phyloP scores from a whole-genome alignment of 805 yeast genomes.

The Cyberlindnera euphorbiae region DNA sequence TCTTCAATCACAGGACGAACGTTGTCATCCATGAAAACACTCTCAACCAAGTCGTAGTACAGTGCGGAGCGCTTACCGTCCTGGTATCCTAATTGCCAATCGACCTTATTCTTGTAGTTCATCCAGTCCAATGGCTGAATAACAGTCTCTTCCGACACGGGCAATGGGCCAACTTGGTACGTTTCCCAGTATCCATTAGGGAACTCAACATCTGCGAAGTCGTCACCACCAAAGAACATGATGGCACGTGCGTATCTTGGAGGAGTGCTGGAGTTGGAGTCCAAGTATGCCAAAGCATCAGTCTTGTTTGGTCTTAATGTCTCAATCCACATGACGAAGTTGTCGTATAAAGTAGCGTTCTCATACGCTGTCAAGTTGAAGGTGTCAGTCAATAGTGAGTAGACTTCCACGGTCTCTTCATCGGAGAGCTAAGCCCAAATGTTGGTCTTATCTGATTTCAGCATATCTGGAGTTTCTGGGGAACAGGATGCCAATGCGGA shows the following conservation, averaged over 20 bases:
- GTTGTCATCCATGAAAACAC: constrained; percentile 9
- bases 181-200: constrained; percentile 26
- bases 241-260: constrained; percentile 21
- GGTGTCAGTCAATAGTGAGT: constrained; percentile 9
- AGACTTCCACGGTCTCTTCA: constrained; percentile 19
- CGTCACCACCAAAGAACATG: constrained; percentile 25
- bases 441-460: constrained; percentile 17
- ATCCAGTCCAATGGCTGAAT: constrained; percentile 15
- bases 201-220: constrained; percentile 17
- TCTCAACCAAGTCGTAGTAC: constrained; percentile 6
- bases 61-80: constrained; percentile 16
- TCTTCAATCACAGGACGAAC: constrained; percentile 15
- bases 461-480: constrained; percentile 14
- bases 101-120: constrained; percentile 19
- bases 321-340: constrained; percentile 24
- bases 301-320: constrained; percentile 25
- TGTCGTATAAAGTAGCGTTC: constrained; percentile 22
- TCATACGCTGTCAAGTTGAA: constrained; percentile 19
- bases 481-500: constrained; percentile 4
- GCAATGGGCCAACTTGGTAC: constrained; percentile 23
- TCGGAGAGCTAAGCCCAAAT: constrained; percentile 22
- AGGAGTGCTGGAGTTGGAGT: constrained; percentile 19
- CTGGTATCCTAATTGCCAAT: constrained; percentile 19
- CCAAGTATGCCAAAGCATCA: constrained; percentile 23
- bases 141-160: constrained; percentile 10